Base-by-base conservation (phyloP, 768 basidiomycete genomes). In the Xerocomus spinulosus region DNA sequence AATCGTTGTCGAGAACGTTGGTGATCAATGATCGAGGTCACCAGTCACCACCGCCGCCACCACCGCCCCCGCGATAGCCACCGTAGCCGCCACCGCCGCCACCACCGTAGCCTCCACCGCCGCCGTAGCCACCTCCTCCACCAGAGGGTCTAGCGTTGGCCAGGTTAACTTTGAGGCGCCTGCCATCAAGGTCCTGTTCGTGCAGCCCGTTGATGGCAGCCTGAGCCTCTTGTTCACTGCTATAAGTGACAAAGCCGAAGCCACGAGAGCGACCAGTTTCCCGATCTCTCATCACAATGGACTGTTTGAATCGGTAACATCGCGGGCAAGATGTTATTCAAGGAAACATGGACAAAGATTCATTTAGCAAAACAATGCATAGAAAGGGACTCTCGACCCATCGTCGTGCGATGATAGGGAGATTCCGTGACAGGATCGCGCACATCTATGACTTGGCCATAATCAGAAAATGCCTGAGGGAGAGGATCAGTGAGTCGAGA, bases 251-350 rank as follows among this genome's bases (percentile, higher is more conserved):
- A 55, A 80, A 80, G 48, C 77, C 78, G 64, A 80, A 80, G 52
- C 78, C 78, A 56, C 79, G 71, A 47, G 76, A 78, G 52, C 79
- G 75, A 48, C 76, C 76, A 41, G 79, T 80, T 54, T 80, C 79
- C 49, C 77, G 74, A 65, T 80, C 79, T 61, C 69, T 64, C 67
- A 70, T 68, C 47, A 68, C 67, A 48, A 68, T 63, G 51, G 58
- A 60, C 65, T 67, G 44, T 50, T 47, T 40, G 42, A 33, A 49
- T 25, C 26, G 53, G 43, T 44, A 28, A 43, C 32, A 53, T 42
- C 42, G 48, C 15, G 33, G 42, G 23, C 30, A 38, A 49, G 29
- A 44, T 38, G 36, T 56, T 38, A n/a, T n/a, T n/a, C n/a, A 43
- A 54, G 32, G 51, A 48, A 48, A 51, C 61, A 65, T 63, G 59